Evolutionary conservation across 345 rosid genomes (phyloP).

Genomic region (Aegle marmelos): DNA sequence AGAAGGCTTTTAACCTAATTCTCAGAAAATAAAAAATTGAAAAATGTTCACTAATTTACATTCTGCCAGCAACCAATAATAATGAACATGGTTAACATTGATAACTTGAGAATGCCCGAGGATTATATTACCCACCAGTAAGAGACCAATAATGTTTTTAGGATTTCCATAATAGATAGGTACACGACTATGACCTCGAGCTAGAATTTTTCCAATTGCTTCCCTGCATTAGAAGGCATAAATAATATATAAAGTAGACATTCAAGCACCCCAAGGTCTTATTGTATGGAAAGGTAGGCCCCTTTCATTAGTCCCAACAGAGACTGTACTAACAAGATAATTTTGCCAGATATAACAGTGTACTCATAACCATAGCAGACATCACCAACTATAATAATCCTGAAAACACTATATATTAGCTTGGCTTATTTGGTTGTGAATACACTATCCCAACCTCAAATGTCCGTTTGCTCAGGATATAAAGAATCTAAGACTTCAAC

Average conservation of each 20-base stretch:
- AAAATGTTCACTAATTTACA: slow-evolving; percentile 3
- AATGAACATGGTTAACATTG: slow-evolving; percentile 6
- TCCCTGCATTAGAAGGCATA: slow-evolving; percentile 53
- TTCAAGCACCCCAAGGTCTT: background rate
- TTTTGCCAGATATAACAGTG: background rate
- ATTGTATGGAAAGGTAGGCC: background rate
- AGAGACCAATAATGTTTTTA: slow-evolving; percentile 70
- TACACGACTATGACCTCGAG: slow-evolving; percentile 77
- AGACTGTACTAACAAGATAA: slow-evolving; percentile 13
- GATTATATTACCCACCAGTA: slow-evolving; percentile 49
- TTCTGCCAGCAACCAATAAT: slow-evolving; percentile 7
- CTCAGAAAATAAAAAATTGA: background rate
- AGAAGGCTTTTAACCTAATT: slow-evolving; percentile 75
- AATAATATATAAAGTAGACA: slow-evolving; percentile 2
- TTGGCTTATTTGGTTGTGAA: background rate
- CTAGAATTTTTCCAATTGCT: slow-evolving; percentile 76
- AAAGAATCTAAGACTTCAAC: background rate
- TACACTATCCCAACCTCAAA: slow-evolving; percentile 1
- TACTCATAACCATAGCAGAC: slow-evolving; percentile 1
- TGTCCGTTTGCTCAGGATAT: slow-evolving; percentile 6
- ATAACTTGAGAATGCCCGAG: slow-evolving; percentile 7
- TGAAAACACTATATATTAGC: background rate
- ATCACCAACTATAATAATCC: background rate
- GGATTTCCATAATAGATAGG: slow-evolving; percentile 73
- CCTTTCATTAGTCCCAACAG: slow-evolving; percentile 1